phyloP scores from a whole-genome alignment of 441 rosid genomes.

The Adansonia gregorii region DNA sequence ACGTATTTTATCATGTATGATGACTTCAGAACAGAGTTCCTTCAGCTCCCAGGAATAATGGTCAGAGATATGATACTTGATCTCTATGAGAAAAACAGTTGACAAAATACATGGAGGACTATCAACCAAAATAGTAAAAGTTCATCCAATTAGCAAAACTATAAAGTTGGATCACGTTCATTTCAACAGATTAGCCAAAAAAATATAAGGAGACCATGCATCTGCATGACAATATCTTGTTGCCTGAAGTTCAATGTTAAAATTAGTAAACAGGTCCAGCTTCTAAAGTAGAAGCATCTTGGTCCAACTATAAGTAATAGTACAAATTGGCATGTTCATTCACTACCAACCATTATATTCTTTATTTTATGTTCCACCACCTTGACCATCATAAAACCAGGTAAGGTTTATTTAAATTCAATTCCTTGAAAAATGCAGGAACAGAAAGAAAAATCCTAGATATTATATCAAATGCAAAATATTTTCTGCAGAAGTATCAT shows the following conservation, averaged over 20 bases:
- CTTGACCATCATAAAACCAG: background rate
- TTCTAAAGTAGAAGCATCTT: background rate
- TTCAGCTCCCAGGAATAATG: background rate
- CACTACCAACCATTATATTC: background rate
- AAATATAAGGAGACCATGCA: background rate
- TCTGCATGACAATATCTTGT: conserved; percentile 8
- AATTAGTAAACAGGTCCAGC: background rate
- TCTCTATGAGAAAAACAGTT: background rate
- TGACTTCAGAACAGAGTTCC: conserved; percentile 16
- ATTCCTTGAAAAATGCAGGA: conserved; percentile 15
- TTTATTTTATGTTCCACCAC: conserved; percentile 13
- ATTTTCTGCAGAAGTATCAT: background rate
- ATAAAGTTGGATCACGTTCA: background rate
- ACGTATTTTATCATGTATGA: background rate
- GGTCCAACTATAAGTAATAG: background rate
- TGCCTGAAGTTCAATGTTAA: background rate
- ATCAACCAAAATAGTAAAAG: background rate
- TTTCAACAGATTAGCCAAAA: background rate
- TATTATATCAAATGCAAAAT: conserved; percentile 7
- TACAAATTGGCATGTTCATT: conserved; percentile 17
- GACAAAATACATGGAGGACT: background rate
- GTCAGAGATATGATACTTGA: background rate
- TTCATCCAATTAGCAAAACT: conserved; percentile 2
- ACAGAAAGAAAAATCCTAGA: conserved; percentile 11
- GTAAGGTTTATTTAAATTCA: background rate